A percentile compares a stretch with the other conserved stretches of the same genome.
phyloP scores from a whole-genome alignment of 179 eudicot genomes.

The Gypsophila paniculata region DNA sequence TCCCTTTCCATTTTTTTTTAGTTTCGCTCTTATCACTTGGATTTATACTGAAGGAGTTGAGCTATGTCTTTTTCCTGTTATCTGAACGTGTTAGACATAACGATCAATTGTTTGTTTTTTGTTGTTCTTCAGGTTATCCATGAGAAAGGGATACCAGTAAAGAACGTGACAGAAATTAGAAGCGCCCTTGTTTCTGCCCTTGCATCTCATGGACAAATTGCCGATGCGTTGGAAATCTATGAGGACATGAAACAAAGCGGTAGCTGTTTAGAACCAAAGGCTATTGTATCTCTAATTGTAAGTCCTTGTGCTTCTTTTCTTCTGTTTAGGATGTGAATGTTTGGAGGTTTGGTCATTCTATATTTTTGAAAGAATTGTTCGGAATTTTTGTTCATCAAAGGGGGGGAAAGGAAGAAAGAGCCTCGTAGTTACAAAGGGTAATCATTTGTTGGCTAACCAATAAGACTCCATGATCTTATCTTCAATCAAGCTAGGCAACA shows the following conservation, averaged over 20 bases:
- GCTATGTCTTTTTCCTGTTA: neutral
- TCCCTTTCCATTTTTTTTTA: neutral
- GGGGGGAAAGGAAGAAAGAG: neutral
- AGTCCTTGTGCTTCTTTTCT: constrained; percentile 25
- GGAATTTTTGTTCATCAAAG: neutral
- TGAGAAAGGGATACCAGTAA: constrained; percentile 44
- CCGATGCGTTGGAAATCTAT: constrained; percentile 59
- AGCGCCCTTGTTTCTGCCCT: constrained; percentile 70
- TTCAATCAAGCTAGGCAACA: too few species aligned
- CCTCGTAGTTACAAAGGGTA: neutral
- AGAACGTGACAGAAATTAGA: constrained; percentile 55
- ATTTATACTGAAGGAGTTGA: constrained; percentile 1
- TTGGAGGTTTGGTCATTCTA: neutral
- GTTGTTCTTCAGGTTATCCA: constrained; percentile 45
- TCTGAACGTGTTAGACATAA: neutral
- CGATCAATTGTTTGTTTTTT: neutral
- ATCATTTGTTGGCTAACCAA: neutral
- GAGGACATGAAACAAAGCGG: constrained; percentile 57
- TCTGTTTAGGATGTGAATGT: constrained; percentile 3
- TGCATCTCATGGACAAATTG: constrained; percentile 54
- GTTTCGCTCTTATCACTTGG: neutral
- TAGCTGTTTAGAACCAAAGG: constrained; percentile 57
- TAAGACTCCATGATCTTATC: neutral
- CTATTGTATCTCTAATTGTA: constrained; percentile 64
- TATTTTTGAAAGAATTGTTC: neutral